Base-by-base conservation (phyloP, 1,284 basidiomycete genomes). In the Phellopilus nigrolimitatus region DNA sequence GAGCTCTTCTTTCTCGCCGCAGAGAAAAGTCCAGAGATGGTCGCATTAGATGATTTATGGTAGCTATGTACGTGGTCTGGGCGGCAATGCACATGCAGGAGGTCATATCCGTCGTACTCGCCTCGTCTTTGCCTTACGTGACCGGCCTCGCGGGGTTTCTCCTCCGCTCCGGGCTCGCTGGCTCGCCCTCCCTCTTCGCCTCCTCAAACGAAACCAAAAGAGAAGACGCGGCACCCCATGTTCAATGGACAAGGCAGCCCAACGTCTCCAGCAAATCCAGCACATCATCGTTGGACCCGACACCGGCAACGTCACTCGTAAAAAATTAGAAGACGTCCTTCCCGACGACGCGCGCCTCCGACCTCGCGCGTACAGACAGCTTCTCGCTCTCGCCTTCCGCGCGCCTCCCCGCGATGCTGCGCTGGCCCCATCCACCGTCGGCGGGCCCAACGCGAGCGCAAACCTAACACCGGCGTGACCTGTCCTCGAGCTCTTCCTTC, bases 401-500 rank as follows among this genome's bases (percentile, higher is more conserved):
- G 22, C 48, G 33, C 24, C 46, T 6, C 25, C 30, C 31, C 38
- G 37, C 3, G 38, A 40, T 15, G 48, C 43, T 15, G 56, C 54
- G 6, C 55, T 68, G 36, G 57, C 63, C 8, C 43, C 67, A 3
- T 65, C 68, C 5, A 61, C 64, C 1, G 31, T 69, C 5, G 66
- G 64, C 5, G 69, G 68, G 0, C 58, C 60, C 1, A 57, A 63
- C 50, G 66, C 66, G 38, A 56, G 60, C 39, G 57, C 42, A 5
- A 58, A 62, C 6, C 66, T 68, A 37, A 57, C 65, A n/a, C 68
- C 66, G 6, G 54, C 55, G 24, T 68, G 59, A 45, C 60, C 62
- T 12, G 56, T 69, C 6, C 54, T 70, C 6, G 65, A 66, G 51
- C 50, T 69, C 9, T 4, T n/a, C n/a, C n/a, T n/a, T n/a, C 54